Evolutionary conservation across 2,329 filamentous ascomycete genomes (phyloP).

Genomic region (Peltaster fructicola): DNA sequence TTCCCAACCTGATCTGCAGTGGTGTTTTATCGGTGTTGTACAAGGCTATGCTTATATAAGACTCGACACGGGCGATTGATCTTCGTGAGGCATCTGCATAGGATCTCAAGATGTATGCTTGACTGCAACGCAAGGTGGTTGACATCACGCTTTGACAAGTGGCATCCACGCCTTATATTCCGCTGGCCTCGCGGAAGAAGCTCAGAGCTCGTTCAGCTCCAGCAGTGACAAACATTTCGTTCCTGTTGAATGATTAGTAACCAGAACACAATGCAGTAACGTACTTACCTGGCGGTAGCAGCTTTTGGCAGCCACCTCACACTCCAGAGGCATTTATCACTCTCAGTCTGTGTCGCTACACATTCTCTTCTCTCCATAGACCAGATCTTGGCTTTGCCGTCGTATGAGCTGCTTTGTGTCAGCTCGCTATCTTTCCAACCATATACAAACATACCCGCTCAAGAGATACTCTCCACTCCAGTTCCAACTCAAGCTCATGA

Average conservation of each 20-base stretch:
- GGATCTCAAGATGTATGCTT: too few relatives aligned
- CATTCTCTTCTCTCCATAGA: constrained; percentile 67
- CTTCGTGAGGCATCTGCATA: too few relatives aligned
- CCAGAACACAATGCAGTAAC: too few relatives aligned
- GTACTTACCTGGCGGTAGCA: constrained; percentile 23
- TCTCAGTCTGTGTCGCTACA: constrained; percentile 86
- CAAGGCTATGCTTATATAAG: too few relatives aligned
- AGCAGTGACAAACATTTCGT: constrained; percentile 59
- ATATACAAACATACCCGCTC: constrained; percentile 37
- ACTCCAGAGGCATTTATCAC: constrained; percentile 62
- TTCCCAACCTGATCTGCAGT: too few relatives aligned
- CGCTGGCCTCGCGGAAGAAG: constrained; percentile 74
- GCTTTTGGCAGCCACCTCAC: constrained; percentile 66
- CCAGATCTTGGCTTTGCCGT: constrained; percentile 94
- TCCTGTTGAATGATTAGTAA: too few relatives aligned
- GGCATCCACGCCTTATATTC: constrained; percentile 29
- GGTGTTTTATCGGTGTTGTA: too few relatives aligned
- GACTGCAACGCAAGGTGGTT: too few relatives aligned
- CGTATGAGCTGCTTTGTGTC: constrained; percentile 32
- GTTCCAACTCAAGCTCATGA: constrained; percentile 84
- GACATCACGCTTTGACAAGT: too few relatives aligned
- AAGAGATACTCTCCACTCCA: constrained; percentile 81
- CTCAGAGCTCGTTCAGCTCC: constrained; percentile 59
- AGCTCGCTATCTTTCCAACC: constrained; percentile 28
- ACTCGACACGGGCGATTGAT: too few relatives aligned